phyloP scores from a whole-genome alignment of 2,329 filamentous ascomycete genomes.

The Pyrenophora tritici-repentis region DNA sequence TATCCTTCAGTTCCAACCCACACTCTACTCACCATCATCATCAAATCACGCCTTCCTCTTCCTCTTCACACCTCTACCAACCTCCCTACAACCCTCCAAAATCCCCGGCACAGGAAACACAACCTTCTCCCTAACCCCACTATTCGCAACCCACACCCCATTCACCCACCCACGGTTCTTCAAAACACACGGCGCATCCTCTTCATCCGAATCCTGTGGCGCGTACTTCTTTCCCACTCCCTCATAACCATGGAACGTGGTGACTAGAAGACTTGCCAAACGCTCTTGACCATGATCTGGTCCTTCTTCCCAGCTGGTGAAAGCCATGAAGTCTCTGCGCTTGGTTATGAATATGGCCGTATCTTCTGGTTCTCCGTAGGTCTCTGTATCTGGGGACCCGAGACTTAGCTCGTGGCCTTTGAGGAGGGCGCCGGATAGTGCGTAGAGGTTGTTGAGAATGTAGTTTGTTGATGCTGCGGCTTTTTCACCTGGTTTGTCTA shows the following conservation, averaged over 20 bases:
- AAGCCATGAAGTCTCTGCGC: conserved; percentile 1
- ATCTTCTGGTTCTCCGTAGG: background rate
- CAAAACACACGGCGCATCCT: background rate
- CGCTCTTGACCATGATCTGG: conserved; percentile 9
- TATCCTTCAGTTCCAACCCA: no score
- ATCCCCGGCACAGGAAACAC: no score
- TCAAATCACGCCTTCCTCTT: no score
- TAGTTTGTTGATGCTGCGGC: conserved; percentile 4
- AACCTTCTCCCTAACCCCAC: no score
- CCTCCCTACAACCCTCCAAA: no score
- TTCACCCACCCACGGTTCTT: conserved; percentile 21
- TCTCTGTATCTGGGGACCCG: conserved; percentile 8
- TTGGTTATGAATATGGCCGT: conserved; percentile 14
- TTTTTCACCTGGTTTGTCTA: background rate
- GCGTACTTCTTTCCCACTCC: background rate
- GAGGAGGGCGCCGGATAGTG: conserved; percentile 11
- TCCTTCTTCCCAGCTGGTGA: conserved; percentile 24
- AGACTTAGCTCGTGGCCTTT: conserved; percentile 10
- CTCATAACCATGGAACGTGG: background rate
- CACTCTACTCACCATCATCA: no score
- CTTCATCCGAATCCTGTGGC: background rate
- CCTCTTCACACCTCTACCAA: no score
- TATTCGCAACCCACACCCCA: conserved; percentile 15
- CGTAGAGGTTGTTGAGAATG: conserved; percentile 14
- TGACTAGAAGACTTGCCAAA: conserved; percentile 18